Base-by-base conservation (phyloP, 2,329 filamentous ascomycete genomes). In the Sclerotinia borealis region DNA sequence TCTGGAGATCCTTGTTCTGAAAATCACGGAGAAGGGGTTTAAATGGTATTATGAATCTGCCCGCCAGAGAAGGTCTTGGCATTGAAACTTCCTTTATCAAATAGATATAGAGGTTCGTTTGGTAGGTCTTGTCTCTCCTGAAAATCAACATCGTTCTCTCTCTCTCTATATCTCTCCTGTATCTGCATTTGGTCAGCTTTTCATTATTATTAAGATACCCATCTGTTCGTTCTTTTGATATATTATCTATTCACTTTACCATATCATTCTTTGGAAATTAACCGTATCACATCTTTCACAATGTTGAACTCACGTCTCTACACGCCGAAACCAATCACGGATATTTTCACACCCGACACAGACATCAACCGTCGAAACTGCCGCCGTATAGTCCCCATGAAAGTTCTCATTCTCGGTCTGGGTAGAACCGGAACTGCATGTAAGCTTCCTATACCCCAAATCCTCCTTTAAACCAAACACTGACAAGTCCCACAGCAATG, bases 371-470 rank as follows among this genome's bases (percentile, higher is more conserved):
- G 85, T 56, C 80, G 85, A 68, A 78, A 85, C 78, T 87, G 85
- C 75, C 81, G 80, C 64, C 85, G 88, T 63, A 83, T 79, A 37
- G 86, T 89, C 59, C 88, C 88, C 39, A 91, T 91, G 88, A 85
- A 85, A 73, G 85, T 91, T 52, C 83, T 91, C 39, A 83, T 87
- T 52, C 80, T 92, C 0, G 88, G 88, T 51, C 80, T 90, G 22
- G 86, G 86, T 62, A 81, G 88, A 67, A 91, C 88, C 10, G 88
- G 88, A 71, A 91, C 88, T 70, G 83, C 86, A 39, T 90, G 85
- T 85, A 79, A 72, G 81, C 78, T 45, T 6, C 19, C 43, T 15
- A 9, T 43, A 11, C 6, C 27, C 11, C 36, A 10, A 29, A 9
- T 29, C 0, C 22, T 5, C 7, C 31, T 34, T 45, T 22, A 29